Evolutionary conservation across 1,284 basidiomycete species (phyloP).

Genomic region (Cutaneotrichosporon cutaneum): DNA sequence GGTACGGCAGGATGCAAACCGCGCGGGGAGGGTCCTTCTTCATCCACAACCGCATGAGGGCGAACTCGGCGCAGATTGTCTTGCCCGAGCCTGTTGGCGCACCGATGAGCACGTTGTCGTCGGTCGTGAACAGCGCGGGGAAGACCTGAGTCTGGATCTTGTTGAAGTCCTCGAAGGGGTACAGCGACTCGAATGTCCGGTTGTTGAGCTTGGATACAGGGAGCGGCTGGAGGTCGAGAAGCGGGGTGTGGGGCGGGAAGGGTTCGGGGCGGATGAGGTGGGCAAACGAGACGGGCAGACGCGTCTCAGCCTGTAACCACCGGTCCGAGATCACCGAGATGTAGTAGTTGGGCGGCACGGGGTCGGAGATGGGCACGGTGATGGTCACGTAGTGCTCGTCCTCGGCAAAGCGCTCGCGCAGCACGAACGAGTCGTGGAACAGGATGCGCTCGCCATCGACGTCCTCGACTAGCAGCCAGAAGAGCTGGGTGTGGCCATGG

Average conservation of each 20-base stretch:
- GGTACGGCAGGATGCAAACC: slow-evolving; percentile 94
- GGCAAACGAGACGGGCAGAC: slow-evolving; percentile 94
- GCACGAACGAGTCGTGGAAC: slow-evolving; percentile 89
- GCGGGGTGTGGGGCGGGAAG: slow-evolving; percentile 87
- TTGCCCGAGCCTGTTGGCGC: slow-evolving; percentile 96
- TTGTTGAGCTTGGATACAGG: slow-evolving; percentile 89
- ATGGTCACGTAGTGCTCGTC: slow-evolving; percentile 92
- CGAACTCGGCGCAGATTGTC: slow-evolving; percentile 96
- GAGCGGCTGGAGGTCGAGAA: slow-evolving; percentile 88
- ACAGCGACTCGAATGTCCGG: slow-evolving; percentile 82
- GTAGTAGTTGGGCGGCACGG: slow-evolving; percentile 96
- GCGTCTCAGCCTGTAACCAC: slow-evolving; percentile 93
- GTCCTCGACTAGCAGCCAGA: slow-evolving; percentile 92
- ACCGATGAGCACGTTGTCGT: slow-evolving; percentile 94
- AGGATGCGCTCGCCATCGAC: slow-evolving; percentile 95
- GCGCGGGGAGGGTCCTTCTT: slow-evolving; percentile 79
- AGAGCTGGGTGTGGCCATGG: slow-evolving; percentile 82
- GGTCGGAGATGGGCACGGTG: slow-evolving; percentile 94
- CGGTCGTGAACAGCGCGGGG: slow-evolving; percentile 92
- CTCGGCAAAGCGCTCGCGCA: slow-evolving; percentile 85
- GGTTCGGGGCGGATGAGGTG: slow-evolving; percentile 96
- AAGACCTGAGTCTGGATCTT: slow-evolving; percentile 99
- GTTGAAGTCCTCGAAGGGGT: slow-evolving; percentile 85
- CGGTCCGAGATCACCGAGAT: slow-evolving; percentile 92
- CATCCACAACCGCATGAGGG: slow-evolving; percentile 86